Base-by-base conservation (phyloP, 495 filamentous ascomycete species). In the Penicillium bovifimosum region DNA sequence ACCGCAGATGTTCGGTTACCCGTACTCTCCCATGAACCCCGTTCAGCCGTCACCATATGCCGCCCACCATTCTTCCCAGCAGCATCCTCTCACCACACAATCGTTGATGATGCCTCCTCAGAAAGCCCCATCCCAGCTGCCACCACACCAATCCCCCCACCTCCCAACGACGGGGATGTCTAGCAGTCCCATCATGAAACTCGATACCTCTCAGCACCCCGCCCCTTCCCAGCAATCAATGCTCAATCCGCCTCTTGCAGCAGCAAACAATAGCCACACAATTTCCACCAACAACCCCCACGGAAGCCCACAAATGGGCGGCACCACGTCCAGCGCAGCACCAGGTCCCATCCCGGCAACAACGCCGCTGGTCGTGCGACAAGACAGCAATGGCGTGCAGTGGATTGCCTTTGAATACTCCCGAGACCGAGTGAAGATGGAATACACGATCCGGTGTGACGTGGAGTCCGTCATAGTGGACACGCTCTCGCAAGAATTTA, bases 351-450 rank as follows among this genome's bases (percentile, higher is more conserved):
- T 98, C 64, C 93, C 93, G n/a, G 93, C 93, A 1, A 98, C 93
- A 10, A 97, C 93, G 0, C 93, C 93, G 0, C 74, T 96, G 5
- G 92, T 98, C 6, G 93, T 97, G 33, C 78, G 92, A 53, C 92
- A 97, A 68, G 93, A 97, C 62, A 87, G 88, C 61, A 96, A 96
- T 57, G 93, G 93, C 13, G 93, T 97, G 9, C 93, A 98, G 65
- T 97, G 93, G 93, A 98, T 98, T 56, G 90, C 91, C 3, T 98
- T 98, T 52, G 93, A 98, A 63, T 98, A 98, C 68, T 97, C 95
- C 13, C 84, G 93, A 24, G 93, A 98, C 66, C 80, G 93, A 27
- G 91, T 98, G 56, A 98, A 98, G 81, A 96, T 96, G 90, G 93
- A 96, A 67, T 98, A 98, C 69, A 96, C 91, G 0, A 98, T 98